Conservation (phyloP, 164 flowering plant species). For the Warburgia ugandensis region DNA sequence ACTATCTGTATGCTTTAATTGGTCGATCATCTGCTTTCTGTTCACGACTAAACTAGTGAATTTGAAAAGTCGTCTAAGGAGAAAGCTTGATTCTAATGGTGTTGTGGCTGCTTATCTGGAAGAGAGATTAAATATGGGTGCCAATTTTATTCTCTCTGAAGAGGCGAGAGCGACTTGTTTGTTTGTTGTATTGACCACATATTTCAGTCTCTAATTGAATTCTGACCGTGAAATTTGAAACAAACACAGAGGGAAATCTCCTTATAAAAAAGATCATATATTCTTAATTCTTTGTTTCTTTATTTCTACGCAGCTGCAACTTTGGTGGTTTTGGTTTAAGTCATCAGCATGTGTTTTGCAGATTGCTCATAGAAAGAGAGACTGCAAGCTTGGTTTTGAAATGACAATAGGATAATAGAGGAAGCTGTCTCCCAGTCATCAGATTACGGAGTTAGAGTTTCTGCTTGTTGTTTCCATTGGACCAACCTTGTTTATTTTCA, state of each 20-base stretch:
- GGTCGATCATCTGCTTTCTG: too few species aligned
- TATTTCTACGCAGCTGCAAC: too few species aligned
- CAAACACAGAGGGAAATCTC: too few species aligned
- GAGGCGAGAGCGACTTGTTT: slow-evolving; percentile 41
- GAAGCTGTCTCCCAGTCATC: background rate
- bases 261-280: too few species aligned
- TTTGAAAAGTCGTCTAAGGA: slow-evolving; percentile 87
- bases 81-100: slow-evolving; percentile 93
- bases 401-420: slow-evolving; percentile 66
- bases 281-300: too few species aligned
- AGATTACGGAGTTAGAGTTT: background rate
- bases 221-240: too few species aligned
- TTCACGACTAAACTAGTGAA: too few species aligned
- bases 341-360: slow-evolving; percentile 48
- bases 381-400: slow-evolving; percentile 95
- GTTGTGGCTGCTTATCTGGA: slow-evolving; percentile 66
- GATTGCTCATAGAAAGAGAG: slow-evolving; percentile 88
- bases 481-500: too few species aligned
- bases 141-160: slow-evolving; percentile 83
- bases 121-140: slow-evolving; percentile 83
- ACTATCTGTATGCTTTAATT: too few species aligned
- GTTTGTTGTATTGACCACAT: background rate
- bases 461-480: too few species aligned
- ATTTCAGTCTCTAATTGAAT: background rate
- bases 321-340: too few species aligned